A percentile compares a stretch with the other conserved stretches of the same genome.
These are phyloP conservation scores for Triangularia verruculosa DNA, from an alignment of 2,329 filamentous ascomycete genomes.

Conservation along the genomic window DNA sequence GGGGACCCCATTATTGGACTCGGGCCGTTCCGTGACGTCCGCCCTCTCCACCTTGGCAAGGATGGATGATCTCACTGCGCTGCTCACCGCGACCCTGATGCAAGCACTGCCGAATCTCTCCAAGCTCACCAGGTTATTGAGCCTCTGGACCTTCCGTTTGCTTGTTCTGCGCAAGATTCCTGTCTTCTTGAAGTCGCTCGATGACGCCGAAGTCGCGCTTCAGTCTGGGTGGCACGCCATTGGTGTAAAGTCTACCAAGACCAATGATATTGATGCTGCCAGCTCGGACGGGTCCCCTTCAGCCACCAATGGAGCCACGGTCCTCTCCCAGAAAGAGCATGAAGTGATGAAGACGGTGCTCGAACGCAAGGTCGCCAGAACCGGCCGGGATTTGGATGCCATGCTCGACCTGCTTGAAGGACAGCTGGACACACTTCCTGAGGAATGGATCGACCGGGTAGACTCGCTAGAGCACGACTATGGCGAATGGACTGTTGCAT, in stretches of 20 bases:
- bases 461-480: conserved; percentile 77
- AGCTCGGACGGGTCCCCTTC: conserved; percentile 24
- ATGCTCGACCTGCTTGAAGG: conserved; percentile 89
- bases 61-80: conserved; percentile 85
- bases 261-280: neutral
- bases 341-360: conserved; percentile 61
- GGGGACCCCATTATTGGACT: conserved; percentile 45
- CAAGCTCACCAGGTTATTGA: conserved; percentile 68
- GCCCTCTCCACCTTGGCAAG: conserved; percentile 56
- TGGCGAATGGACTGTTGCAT: conserved; percentile 74
- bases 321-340: conserved; percentile 46
- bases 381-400: conserved; percentile 73
- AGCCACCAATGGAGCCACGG: neutral
- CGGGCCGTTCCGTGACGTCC: conserved; percentile 41
- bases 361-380: conserved; percentile 63
- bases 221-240: conserved; percentile 60
- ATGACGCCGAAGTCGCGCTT: conserved; percentile 64
- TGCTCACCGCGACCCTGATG: conserved; percentile 89
- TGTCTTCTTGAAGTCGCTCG: conserved; percentile 61
- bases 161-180: conserved; percentile 72
- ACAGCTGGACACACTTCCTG: conserved; percentile 76
- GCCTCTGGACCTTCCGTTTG: conserved; percentile 74
- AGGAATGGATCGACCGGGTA: conserved; percentile 82
- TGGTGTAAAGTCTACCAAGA: conserved; percentile 15
- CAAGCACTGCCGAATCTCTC: conserved; percentile 81